phyloP scores from a whole-genome alignment of 2,329 filamentous ascomycete species.

The Scortechinia acanthostroma region DNA sequence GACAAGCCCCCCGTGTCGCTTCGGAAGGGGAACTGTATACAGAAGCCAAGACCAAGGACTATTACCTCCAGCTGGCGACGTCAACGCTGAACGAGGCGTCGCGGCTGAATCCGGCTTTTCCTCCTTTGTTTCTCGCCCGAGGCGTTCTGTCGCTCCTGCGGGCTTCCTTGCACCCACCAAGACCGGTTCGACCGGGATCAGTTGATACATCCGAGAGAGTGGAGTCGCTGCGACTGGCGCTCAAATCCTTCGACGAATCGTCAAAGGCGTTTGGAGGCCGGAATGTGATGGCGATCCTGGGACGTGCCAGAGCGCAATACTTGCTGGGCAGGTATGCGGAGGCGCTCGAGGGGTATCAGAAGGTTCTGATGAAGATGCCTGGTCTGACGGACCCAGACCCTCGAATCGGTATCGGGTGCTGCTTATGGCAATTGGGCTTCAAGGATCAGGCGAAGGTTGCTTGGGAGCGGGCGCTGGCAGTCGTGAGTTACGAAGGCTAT shows the following conservation, averaged over 20 bases:
- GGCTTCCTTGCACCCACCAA: conserved; percentile 72
- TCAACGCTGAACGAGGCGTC: conserved; percentile 90
- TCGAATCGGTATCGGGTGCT: conserved; percentile 67
- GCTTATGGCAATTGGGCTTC: conserved; percentile 68
- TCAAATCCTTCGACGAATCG: conserved; percentile 68
- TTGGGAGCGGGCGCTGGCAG: conserved; percentile 62
- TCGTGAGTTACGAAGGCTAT: conserved; percentile 16
- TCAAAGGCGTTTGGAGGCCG: conserved; percentile 52
- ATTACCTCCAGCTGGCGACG: conserved; percentile 85
- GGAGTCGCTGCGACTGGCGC: conserved; percentile 56
- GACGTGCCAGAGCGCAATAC: conserved; percentile 60
- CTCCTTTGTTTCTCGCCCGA: conserved; percentile 82
- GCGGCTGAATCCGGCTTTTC: conserved; percentile 84
- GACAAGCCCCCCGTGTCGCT: conserved; percentile 58
- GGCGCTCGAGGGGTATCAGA: conserved; percentile 60
- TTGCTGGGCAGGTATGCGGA: conserved; percentile 61
- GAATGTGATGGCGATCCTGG: conserved; percentile 66
- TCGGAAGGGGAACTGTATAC: conserved; percentile 57
- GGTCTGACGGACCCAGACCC: conserved; percentile 66
- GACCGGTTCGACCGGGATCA: not conserved
- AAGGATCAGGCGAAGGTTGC: conserved; percentile 64
- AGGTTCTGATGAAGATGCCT: conserved; percentile 58
- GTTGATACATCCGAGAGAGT: conserved; percentile 32
- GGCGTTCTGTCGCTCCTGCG: conserved; percentile 83
- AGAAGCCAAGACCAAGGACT: conserved; percentile 84